Base-by-base conservation (phyloP, 495 filamentous ascomycete species). In the Alectoria sarmentosa region DNA sequence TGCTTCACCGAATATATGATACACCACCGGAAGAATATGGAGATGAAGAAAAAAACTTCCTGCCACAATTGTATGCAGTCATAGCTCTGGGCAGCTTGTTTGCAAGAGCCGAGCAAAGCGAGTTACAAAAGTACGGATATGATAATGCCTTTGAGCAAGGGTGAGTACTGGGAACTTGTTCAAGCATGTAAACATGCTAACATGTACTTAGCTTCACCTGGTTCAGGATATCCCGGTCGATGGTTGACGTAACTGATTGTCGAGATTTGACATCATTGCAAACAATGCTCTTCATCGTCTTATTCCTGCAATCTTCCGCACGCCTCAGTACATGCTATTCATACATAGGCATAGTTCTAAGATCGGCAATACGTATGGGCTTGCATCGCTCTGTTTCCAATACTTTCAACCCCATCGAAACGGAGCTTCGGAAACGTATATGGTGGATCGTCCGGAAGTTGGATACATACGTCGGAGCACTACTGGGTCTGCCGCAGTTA, bases 371-470 rank as follows among this genome's bases (percentile, higher is more conserved):
- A 11, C 86, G 91, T 17, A 86, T 97, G 79, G 93, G 93, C 17
- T 79, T 98, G 21, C 93, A 98, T 73, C 90, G 93, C 48, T 84
- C 88, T 38, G 80, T 96, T 9, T 80, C 84, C 39, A 79, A 84
- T 38, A 86, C 88, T 63, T 90, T 96, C 68, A 87, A 87, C 48
- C 91, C 90, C 3, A 86, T 98, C 65, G 91, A 98, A 71, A 82
- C 86, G 60, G 90, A 98, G 74, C 80, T 86, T 46, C 83, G 93
- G 61, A 88, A 92, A 70, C 84, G 93, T 28, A 83, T 93, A 54
- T 98, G 97, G 70, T 96, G 94, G 84, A 84, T 91, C 34, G 83
- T 96, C 58, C 87, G 92, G 41, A 95, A 94, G 69, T 90, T 97
- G 88, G 93, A 97, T 68, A 92, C 87, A 32, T 96, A 96, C 72